A percentile compares a stretch with the other conserved stretches of the same genome.
Evolutionary conservation across 345 rosid species (phyloP).

Genomic region (Adansonia digitata): DNA sequence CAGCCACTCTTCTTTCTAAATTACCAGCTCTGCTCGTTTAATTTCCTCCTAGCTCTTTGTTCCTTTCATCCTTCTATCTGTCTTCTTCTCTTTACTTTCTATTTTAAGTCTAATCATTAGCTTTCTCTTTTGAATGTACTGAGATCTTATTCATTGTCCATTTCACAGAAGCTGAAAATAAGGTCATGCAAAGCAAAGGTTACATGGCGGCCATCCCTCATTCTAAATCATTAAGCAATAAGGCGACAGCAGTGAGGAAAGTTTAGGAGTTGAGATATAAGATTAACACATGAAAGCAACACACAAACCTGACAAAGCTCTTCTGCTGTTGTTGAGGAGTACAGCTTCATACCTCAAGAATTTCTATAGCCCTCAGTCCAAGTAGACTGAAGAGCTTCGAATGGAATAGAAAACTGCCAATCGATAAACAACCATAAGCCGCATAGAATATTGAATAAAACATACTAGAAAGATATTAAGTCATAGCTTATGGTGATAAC

Average conservation of each 20-base stretch:
- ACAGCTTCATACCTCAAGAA: slow-evolving; percentile 60
- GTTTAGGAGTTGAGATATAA: background rate
- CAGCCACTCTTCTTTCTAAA: background rate
- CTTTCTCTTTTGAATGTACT: no score
- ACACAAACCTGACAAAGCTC: slow-evolving; percentile 58
- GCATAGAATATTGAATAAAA: background rate
- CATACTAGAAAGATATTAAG: background rate
- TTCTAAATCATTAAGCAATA: background rate
- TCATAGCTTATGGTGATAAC: background rate
- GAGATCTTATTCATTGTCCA: background rate
- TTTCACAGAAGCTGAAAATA: background rate
- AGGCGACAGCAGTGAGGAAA: background rate
- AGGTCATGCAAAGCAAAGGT: background rate
- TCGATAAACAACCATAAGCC: slow-evolving; percentile 13
- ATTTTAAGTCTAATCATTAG: background rate
- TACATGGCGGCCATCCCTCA: background rate
- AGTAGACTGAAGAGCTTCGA: slow-evolving; percentile 54
- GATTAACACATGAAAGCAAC: background rate
- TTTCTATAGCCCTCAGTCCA: slow-evolving; percentile 60
- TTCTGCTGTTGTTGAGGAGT: slow-evolving; percentile 51
- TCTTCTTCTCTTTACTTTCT: background rate
- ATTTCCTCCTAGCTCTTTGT: background rate
- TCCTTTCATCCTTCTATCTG: background rate
- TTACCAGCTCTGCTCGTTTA: no score
- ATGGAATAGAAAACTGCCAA: slow-evolving; percentile 61